phyloP scores from a whole-genome alignment of 495 filamentous ascomycete species.

The Filosporella fistucella region DNA sequence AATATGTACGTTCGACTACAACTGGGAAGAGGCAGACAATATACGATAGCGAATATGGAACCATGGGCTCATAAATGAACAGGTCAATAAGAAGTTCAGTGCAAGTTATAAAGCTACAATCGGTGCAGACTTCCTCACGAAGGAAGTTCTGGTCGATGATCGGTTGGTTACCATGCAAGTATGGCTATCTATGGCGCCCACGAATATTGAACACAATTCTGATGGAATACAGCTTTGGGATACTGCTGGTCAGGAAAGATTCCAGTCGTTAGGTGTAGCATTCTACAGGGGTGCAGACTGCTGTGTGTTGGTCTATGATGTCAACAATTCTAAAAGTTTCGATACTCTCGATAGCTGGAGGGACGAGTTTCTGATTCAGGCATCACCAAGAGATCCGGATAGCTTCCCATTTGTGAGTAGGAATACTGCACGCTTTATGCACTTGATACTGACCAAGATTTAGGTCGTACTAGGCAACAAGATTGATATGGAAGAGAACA shows the following conservation, averaged over 20 bases:
- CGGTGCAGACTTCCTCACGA: constrained; percentile 97
- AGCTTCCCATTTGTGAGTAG: constrained; percentile 93
- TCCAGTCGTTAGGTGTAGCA: constrained; percentile 94
- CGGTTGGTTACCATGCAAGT: constrained; percentile 98
- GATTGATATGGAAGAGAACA: constrained; percentile 95
- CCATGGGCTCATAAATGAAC: constrained; percentile 9
- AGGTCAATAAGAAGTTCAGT: constrained; percentile 99
- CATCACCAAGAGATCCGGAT: constrained; percentile 92
- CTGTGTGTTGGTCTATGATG: constrained; percentile 97
- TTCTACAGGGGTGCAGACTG: constrained; percentile 99
- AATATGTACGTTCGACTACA: constrained; percentile 77
- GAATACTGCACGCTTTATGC: background rate
- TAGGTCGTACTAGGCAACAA: constrained; percentile 96
- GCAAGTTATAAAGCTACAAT: constrained; percentile 99
- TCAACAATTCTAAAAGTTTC: constrained; percentile 99
- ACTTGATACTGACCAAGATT: constrained; percentile 7
- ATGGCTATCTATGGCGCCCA: constrained; percentile 24
- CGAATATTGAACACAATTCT: constrained; percentile 4
- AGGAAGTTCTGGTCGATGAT: constrained; percentile 96
- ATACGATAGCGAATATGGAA: background rate
- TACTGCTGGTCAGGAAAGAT: constrained; percentile 95
- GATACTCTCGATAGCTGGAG: constrained; percentile 98
- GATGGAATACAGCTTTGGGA: constrained; percentile 77
- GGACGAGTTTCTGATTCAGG: constrained; percentile 98
- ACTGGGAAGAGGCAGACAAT: background rate